phyloP scores from a whole-genome alignment of 768 basidiomycete species.

The Amanita inopinata region DNA sequence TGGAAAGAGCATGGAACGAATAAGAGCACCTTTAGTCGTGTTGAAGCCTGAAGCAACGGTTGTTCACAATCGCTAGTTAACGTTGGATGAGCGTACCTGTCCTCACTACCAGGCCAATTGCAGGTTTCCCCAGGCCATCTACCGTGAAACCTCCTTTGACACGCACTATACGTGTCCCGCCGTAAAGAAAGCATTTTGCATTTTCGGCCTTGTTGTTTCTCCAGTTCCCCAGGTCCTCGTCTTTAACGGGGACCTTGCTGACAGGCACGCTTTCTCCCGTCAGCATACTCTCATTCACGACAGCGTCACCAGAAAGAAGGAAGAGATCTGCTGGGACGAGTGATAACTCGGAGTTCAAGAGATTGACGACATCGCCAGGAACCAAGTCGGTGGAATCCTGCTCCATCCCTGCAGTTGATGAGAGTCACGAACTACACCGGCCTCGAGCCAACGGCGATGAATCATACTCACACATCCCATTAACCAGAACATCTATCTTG shows the following conservation, averaged over 20 bases:
- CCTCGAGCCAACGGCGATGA: neutral
- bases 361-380: slow-evolving; percentile 86
- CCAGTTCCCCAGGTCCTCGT: slow-evolving; percentile 68
- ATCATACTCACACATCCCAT: slow-evolving; percentile 56
- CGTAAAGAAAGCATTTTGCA: slow-evolving; percentile 78
- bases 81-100: slow-evolving; percentile 46
- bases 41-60: slow-evolving; percentile 55
- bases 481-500: slow-evolving; percentile 55
- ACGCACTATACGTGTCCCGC: slow-evolving; percentile 86
- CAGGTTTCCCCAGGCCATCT: slow-evolving; percentile 47
- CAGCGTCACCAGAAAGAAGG: slow-evolving; percentile 90
- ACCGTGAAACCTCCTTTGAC: slow-evolving; percentile 54
- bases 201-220: slow-evolving; percentile 59
- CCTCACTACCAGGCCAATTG: slow-evolving; percentile 75
- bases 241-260: slow-evolving; percentile 78
- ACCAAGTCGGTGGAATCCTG: slow-evolving; percentile 73
- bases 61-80: neutral
- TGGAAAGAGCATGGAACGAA: slow-evolving; percentile 97
- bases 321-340: slow-evolving; percentile 86
- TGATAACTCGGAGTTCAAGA: slow-evolving; percentile 65
- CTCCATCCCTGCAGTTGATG: slow-evolving; percentile 46
- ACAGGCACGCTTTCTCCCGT: slow-evolving; percentile 98
- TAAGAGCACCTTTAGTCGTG: slow-evolving; percentile 93
- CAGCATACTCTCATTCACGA: slow-evolving; percentile 98
- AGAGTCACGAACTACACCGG: neutral